phyloP scores from a whole-genome alignment of 1,284 basidiomycete species.

The Peniophora sp. region DNA sequence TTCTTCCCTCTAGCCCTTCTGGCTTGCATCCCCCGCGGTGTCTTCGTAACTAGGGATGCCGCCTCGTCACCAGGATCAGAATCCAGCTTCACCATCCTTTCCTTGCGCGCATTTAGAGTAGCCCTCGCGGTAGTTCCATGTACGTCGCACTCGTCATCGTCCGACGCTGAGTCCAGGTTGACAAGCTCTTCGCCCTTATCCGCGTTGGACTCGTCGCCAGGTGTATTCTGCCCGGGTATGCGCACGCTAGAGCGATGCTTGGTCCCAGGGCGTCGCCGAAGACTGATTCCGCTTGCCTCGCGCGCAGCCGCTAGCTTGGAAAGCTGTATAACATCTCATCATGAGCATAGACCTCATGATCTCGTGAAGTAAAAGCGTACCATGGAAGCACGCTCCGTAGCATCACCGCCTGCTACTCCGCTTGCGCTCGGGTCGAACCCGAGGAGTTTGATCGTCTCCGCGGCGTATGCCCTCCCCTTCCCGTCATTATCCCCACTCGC shows the following conservation, averaged over 20 bases:
- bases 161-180: too few species aligned
- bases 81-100: too few species aligned
- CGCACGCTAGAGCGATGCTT: constrained; percentile 20
- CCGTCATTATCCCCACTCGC: constrained; percentile 11
- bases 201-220: too few species aligned
- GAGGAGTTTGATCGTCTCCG: constrained; percentile 53
- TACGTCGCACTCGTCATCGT: too few species aligned
- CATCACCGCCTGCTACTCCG: constrained; percentile 30
- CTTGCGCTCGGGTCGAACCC: constrained; percentile 68
- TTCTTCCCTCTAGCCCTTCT: too few species aligned
- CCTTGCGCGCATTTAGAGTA: too few species aligned
- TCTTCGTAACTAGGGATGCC: too few species aligned
- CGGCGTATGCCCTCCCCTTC: constrained; percentile 49
- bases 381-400: constrained; percentile 5
- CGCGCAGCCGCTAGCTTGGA: constrained; percentile 41
- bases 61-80: too few species aligned
- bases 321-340: constrained; percentile 27
- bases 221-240: constrained; percentile 8
- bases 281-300: constrained; percentile 36
- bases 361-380: constrained; percentile 37
- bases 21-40: too few species aligned
- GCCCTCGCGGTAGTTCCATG: too few species aligned
- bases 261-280: constrained; percentile 48
- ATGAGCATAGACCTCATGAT: constrained; percentile 24
- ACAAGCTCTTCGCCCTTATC: too few species aligned